Conservation (phyloP, 2,329 filamentous ascomycete genomes). For the Fusarium burgessii region DNA sequence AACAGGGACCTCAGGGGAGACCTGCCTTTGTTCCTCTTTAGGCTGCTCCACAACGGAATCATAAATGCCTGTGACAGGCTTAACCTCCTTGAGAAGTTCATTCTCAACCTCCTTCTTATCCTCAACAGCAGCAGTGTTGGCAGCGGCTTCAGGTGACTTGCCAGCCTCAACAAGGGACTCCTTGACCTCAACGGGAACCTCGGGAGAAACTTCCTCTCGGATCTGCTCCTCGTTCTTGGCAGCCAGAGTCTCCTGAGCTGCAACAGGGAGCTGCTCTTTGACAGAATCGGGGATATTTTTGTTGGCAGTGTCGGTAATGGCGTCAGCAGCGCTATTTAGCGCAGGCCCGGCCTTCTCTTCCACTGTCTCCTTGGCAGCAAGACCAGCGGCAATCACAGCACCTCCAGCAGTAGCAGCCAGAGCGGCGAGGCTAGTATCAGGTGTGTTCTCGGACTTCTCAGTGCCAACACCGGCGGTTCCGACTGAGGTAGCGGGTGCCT, state of each 20-base stretch:
- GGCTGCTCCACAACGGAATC: conserved; percentile 38
- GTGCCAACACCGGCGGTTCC: conserved; percentile 65
- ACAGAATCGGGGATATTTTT: conserved; percentile 66
- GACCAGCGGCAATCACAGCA: conserved; percentile 48
- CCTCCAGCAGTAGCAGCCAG: conserved; percentile 53
- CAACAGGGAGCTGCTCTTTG: conserved; percentile 63
- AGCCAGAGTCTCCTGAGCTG: conserved; percentile 62
- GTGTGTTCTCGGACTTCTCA: conserved; percentile 62
- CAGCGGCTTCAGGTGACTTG: conserved; percentile 76
- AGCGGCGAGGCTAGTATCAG: conserved; percentile 56
- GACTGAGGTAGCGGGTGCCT: conserved; percentile 68
- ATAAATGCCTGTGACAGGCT: conserved; percentile 48
- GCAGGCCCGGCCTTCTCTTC: conserved; percentile 54
- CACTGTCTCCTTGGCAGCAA: conserved; percentile 51
- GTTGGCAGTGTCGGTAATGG: conserved; percentile 56
- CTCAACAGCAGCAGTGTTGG: conserved; percentile 74
- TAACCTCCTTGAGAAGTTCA: conserved; percentile 76
- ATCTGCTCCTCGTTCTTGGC: conserved; percentile 57
- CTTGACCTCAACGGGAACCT: conserved; percentile 68
- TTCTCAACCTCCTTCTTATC: conserved; percentile 82
- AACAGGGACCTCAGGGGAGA: conserved; percentile 54
- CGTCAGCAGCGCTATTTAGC: conserved; percentile 52
- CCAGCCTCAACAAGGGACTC: conserved; percentile 69
- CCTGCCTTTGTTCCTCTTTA: conserved; percentile 47
- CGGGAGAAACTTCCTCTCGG: conserved; percentile 59